phyloP scores from a whole-genome alignment of 140 eudicot species.

The Cichorium intybus region DNA sequence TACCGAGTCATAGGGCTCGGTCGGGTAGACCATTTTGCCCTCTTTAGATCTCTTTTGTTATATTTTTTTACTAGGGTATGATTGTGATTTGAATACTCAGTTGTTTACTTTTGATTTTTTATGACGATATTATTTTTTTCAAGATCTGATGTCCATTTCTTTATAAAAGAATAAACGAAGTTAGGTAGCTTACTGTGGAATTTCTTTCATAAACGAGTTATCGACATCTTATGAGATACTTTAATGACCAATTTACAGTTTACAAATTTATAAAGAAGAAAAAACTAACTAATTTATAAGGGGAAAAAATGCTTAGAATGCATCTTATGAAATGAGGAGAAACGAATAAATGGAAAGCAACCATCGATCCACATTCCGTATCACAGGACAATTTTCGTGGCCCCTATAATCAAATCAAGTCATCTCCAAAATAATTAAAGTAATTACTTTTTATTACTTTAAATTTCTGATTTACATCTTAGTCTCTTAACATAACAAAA shows the following conservation, averaged over 20 bases:
- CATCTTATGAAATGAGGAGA: too few relatives aligned
- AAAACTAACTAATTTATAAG: too few relatives aligned
- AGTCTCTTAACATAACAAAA: too few relatives aligned
- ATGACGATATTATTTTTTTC: background rate
- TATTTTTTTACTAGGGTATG: background rate
- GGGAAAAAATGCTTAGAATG: too few relatives aligned
- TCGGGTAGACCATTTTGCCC: conserved; percentile 62
- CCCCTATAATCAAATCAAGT: background rate
- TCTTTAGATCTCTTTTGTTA: conserved; percentile 5
- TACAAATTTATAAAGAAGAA: too few relatives aligned
- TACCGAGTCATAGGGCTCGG: conserved; percentile 68
- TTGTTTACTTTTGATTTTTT: conserved; percentile 1
- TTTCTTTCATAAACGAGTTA: too few relatives aligned
- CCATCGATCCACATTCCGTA: background rate
- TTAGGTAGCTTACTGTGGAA: background rate
- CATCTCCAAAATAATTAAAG: background rate
- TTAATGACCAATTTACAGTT: too few relatives aligned
- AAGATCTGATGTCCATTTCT: background rate
- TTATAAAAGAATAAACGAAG: background rate
- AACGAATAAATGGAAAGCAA: too few relatives aligned
- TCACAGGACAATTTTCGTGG: background rate
- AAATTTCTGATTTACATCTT: too few relatives aligned
- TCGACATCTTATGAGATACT: background rate
- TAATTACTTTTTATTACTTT: too few relatives aligned
- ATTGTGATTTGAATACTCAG: conserved; percentile 8